Evolutionary conservation across 2,329 filamentous ascomycete genomes (phyloP).

Genomic region (Ceratocystis papillata): DNA sequence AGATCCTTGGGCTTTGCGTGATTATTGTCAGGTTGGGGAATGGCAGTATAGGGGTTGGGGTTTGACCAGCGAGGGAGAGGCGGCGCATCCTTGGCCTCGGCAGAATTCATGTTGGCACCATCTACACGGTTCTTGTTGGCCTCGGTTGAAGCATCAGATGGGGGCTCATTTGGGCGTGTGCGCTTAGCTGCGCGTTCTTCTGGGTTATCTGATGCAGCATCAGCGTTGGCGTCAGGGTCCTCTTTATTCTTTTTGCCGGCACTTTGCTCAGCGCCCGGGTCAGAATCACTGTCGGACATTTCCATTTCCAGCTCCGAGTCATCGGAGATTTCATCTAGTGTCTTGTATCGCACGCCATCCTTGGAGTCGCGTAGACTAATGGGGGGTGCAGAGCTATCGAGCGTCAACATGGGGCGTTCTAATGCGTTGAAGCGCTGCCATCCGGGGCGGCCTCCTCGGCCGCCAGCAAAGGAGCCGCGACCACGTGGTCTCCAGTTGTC

Average conservation of each 20-base stretch:
- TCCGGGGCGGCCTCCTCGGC: conserved; percentile 28
- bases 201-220: conserved; percentile 26
- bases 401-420: conserved; percentile 42
- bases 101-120: neutral
- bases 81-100: neutral
- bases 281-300: conserved; percentile 42
- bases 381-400: conserved; percentile 35
- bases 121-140: neutral
- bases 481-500: conserved; percentile 27
- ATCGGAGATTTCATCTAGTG: conserved; percentile 49
- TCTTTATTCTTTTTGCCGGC: conserved; percentile 5
- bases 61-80: conserved; percentile 76
- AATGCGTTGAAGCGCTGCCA: conserved; percentile 35
- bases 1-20: conserved; percentile 72
- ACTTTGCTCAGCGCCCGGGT: conserved; percentile 24
- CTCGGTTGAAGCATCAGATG: conserved; percentile 32
- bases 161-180: conserved; percentile 32
- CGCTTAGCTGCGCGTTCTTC: conserved; percentile 37
- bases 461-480: conserved; percentile 27
- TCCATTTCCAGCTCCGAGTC: conserved; percentile 56
- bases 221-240: neutral
- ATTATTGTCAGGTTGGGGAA: conserved; percentile 58
- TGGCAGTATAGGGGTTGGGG: conserved; percentile 80
- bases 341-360: conserved; percentile 42
- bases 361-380: conserved; percentile 39